Evolutionary conservation across 139 green algal genomes (phyloP).

Genomic region (Chlorella ohadii): DNA sequence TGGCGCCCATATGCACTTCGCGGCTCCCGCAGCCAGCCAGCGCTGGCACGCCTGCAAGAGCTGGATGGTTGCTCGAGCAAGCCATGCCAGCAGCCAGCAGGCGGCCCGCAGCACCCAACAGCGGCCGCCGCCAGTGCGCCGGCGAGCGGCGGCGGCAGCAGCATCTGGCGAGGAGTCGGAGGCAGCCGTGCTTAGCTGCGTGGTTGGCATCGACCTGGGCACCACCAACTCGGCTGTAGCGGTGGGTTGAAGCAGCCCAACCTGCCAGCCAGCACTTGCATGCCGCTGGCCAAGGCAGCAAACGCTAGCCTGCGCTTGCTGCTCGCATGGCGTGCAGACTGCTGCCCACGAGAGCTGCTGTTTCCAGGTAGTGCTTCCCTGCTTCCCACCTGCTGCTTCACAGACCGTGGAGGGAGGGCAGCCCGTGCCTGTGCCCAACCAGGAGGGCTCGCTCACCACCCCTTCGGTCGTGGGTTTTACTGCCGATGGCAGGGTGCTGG

Average conservation of each 20-base stretch:
- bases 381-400: neutral
- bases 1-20: too few species aligned
- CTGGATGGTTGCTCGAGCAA: too few species aligned
- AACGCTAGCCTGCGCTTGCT: too few species aligned
- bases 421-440: slow-evolving; percentile 67
- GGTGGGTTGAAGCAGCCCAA: slow-evolving; percentile 14
- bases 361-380: too few species aligned
- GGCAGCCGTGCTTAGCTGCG: neutral
- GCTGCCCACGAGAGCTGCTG: too few species aligned
- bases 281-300: neutral
- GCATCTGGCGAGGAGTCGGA: neutral
- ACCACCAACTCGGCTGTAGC: slow-evolving; percentile 97
- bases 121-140: neutral
- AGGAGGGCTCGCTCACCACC: slow-evolving; percentile 63
- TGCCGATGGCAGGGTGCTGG: slow-evolving; percentile 55
- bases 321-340: too few species aligned
- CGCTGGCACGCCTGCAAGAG: too few species aligned
- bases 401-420: slow-evolving; percentile 57
- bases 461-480: slow-evolving; percentile 78
- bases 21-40: too few species aligned
- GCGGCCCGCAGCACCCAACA: neutral
- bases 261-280: neutral
- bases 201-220: slow-evolving; percentile 96
- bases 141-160: neutral
- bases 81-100: neutral